Base-by-base conservation (phyloP, 176 grass and related monocot species). In the Poa pratensis region DNA sequence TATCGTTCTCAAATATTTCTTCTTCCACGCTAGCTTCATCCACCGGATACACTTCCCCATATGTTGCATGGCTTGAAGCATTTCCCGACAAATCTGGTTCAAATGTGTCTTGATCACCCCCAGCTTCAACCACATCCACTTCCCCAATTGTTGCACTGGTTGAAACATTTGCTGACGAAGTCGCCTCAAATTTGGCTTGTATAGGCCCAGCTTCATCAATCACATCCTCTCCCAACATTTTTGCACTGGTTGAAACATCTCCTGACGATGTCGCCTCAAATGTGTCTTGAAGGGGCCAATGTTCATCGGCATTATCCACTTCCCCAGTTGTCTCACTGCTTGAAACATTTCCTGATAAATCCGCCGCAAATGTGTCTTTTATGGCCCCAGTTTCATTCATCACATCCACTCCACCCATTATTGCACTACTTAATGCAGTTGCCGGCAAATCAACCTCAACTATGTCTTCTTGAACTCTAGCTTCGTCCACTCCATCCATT, bases 31-130 rank as follows among this genome's bases (percentile, higher is more conserved):
- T 5, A 12, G 13, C 57, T 76, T 76, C 37, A 69, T 22, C 71
- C 14, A 74, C 18, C 7, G 10, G 10, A 66, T 75, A 6, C 18
- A 34, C 54, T 63, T 62, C 71, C 24, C 35, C 26, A 34, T 82
- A 52, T 35, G 37, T 26, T 23, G 13, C 60, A 68, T 26, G 34
- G 20, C 50, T 87, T 83, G 51, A 70, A 82, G 64, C 14, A 83
- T 61, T 77, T 12, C 78, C 69, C 39, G 28, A 59, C 6, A 66
- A 80, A 81, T 76, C 60, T 3, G 19, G 51, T 48, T 27, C 60
- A 85, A 85, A 76, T n/a, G 50, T 49, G 19, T 89, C 82, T 14
- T 67, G 26, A 75, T n/a, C 19, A 68, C 6, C 5, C 59, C 40
- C 15, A 7, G 20, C 24, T 67, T 85, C 50, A 46, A 78, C 16